Evolutionary conservation across 2,329 filamentous ascomycete species (phyloP).

Genomic region (Dendrostoma leiphaemia): DNA sequence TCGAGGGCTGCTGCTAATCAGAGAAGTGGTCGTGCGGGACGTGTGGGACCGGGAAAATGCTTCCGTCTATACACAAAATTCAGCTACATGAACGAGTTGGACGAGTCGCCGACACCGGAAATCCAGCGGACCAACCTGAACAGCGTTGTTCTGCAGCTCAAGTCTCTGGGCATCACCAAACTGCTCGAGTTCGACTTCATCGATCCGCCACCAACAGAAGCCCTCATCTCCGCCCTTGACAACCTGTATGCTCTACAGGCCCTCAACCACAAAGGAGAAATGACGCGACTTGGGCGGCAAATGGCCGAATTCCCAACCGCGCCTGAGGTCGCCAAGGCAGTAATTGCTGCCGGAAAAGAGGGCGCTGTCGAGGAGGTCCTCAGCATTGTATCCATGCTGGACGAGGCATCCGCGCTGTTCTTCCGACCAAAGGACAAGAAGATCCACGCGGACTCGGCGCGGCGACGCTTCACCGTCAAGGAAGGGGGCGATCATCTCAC

Average conservation of each 20-base stretch:
- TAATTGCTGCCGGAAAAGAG: slow-evolving; percentile 84
- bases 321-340: slow-evolving; percentile 84
- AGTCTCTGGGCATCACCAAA: slow-evolving; percentile 88
- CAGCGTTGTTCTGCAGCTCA: slow-evolving; percentile 78
- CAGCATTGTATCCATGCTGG: slow-evolving; percentile 90
- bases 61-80: slow-evolving; percentile 93
- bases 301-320: slow-evolving; percentile 96
- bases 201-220: slow-evolving; percentile 87
- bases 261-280: slow-evolving; percentile 80
- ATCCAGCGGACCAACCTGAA: slow-evolving; percentile 90
- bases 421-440: slow-evolving; percentile 97
- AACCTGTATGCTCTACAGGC: slow-evolving; percentile 89
- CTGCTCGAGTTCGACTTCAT: slow-evolving; percentile 94
- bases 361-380: slow-evolving; percentile 93
- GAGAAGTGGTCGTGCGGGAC: slow-evolving; percentile 85
- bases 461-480: slow-evolving; percentile 82
- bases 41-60: slow-evolving; percentile 88
- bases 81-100: slow-evolving; percentile 91
- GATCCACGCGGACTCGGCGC: slow-evolving; percentile 88
- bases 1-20: slow-evolving; percentile 92
- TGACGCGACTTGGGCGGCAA: slow-evolving; percentile 87
- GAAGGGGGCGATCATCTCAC: slow-evolving; percentile 90
- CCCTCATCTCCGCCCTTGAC: slow-evolving; percentile 84
- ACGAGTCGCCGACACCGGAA: slow-evolving; percentile 87
- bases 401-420: slow-evolving; percentile 85